Base-by-base conservation (phyloP, 2,329 filamentous ascomycete genomes). In the Nigrospora osmanthi region DNA sequence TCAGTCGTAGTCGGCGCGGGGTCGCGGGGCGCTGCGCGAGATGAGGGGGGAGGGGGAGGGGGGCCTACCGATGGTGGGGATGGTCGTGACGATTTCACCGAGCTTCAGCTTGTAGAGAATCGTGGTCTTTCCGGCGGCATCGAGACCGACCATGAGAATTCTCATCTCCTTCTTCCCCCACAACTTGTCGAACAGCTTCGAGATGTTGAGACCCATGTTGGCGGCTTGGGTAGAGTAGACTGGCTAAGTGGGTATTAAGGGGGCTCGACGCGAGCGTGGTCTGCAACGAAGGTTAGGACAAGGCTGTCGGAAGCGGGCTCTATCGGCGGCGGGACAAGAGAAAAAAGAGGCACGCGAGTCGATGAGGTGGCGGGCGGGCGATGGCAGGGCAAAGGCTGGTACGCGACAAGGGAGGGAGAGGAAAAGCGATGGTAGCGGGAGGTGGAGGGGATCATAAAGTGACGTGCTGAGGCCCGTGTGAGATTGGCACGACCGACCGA, bases 91-190 rank as follows among this genome's bases (percentile, higher is more conserved):
- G 68, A 95, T 93, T 79, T 96, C 87, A 75, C 93, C 91, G 65
- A 98, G 87, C 83, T 98, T 98, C 71, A 98, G 84, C 82, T 98
- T 98, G 80, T 98, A 98, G 60, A 98, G 84, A 67, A 98, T 98
- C 61, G 93, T 98, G 65, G 93, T 98, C 83, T 98, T 98, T 86
- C 93, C 93, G 70, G 93, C 93, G 63, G 93, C 93, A 72, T 98
- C 93, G 64, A 98, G 84, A 81, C 93, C 93, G 62, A 98, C 90
- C 93, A 98, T 98, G 73, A 98, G 73, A 77, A 98, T 96, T 80
- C 93, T 85, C 93, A 98, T 98, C 83, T 98, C 93, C 85, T 97
- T 97, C 86, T 95, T 95, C 66, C 91, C 89, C 85, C 89, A 95
- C 71, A 97, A 81, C 76, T 85, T 83, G 69, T 95, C 88, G 71